A percentile compares a stretch with the other conserved stretches of the same genome.
Evolutionary conservation across 2,329 filamentous ascomycete species (phyloP).

Genomic region (Aspergillus quadrilineatus): DNA sequence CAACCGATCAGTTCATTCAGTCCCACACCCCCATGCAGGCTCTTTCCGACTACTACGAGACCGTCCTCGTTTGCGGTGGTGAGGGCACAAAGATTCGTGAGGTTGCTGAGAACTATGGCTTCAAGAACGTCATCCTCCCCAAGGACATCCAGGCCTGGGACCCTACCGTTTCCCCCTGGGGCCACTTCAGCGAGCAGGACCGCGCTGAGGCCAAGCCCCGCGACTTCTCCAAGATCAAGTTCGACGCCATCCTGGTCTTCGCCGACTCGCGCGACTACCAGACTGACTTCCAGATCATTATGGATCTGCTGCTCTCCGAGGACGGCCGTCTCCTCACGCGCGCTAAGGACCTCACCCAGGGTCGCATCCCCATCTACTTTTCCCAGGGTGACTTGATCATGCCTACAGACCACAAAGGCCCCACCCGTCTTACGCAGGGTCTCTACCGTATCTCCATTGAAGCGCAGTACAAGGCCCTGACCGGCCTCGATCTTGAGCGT

Average conservation of each 20-base stretch:
- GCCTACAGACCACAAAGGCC: conserved; percentile 62
- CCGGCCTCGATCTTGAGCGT: conserved; percentile 69
- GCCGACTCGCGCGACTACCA: conserved; percentile 72
- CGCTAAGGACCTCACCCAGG: conserved; percentile 63
- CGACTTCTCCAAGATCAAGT: conserved; percentile 70
- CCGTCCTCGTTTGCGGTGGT: conserved; percentile 72
- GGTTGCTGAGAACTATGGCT: conserved; percentile 70
- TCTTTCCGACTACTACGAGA: conserved; percentile 72
- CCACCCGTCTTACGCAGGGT: conserved; percentile 69
- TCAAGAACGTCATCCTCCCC: conserved; percentile 70
- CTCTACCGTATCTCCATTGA: conserved; percentile 73
- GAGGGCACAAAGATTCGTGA: conserved; percentile 73
- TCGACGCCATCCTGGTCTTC: conserved; percentile 73
- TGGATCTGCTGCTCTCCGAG: conserved; percentile 68
- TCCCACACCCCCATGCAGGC: conserved; percentile 76
- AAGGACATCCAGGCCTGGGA: conserved; percentile 73
- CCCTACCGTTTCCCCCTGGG: conserved; percentile 67
- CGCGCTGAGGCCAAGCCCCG: conserved; percentile 65
- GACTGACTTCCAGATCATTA: conserved; percentile 74
- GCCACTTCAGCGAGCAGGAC: conserved; percentile 66
- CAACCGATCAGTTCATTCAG: conserved; percentile 73
- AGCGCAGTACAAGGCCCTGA: conserved; percentile 63
- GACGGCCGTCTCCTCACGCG: conserved; percentile 65
- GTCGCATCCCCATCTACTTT: conserved; percentile 74
- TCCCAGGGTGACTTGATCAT: conserved; percentile 65